Evolutionary conservation across 352 stramenopile genomes (phyloP), one percentile per base, ranked within the genome.

Genomic region (Phytophthora kernoviae): DNA sequence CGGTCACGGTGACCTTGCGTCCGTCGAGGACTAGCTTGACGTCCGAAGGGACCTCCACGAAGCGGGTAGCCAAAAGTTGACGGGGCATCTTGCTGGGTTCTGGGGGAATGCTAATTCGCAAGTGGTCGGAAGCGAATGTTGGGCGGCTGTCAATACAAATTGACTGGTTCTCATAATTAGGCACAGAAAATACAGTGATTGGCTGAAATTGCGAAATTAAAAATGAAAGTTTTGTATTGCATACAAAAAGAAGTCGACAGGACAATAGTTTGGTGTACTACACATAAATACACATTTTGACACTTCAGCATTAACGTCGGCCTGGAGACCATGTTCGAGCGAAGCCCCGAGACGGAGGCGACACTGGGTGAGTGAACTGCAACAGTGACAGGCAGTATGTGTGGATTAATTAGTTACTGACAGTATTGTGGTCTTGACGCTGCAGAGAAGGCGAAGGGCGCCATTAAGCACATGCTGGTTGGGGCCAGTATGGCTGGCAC

Each of bases 1-100:
- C 98, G 34, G 72, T 97, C 33, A 99, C 97, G 46, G 83, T 97
- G 50, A 99, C 94, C 70, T 90, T 92, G 69, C 97, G 94, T 71
- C 94, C 87, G 51, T 98, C 97, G 18, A 99, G 78, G 21, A 91
- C 77, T 58, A 99, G 80, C 65, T 94, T 92, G 24, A 99, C 93
- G 62, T 89, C 94, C 34, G 96, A 90, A 30, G 96, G 96, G 76
- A 99, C 96, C 42, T 98, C 79, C 58, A 99, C 77, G 70, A 87
- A 91, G 54, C 93, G 88, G 57, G 94, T 97, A 66, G 94, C 91
- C 52, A 98, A 86, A 81, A 99, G 81, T 62, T 94, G 85, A 72
- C 81, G 77, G 49, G 68, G 68, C 71, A 93, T 90, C 70, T 86
- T 96, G 68, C 54, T 84, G 45, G 32, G 63, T 61, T 76, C 58